Evolutionary conservation across 2,329 filamentous ascomycete genomes (phyloP).

Genomic region (Rasamsonia emersonii): DNA sequence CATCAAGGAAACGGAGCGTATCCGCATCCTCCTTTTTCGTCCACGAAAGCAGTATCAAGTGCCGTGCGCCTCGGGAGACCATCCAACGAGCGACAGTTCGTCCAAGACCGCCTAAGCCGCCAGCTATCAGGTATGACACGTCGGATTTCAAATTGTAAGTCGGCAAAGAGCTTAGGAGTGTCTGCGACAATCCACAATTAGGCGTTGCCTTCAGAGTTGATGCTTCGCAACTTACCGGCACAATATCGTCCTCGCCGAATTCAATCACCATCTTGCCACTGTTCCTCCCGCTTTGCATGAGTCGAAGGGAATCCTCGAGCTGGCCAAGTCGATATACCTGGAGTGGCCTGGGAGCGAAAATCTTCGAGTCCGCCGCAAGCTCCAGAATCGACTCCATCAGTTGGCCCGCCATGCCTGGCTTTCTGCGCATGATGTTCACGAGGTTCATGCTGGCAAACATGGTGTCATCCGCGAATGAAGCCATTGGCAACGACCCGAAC

Average conservation of each 20-base stretch:
- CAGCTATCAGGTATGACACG: conserved; percentile 10
- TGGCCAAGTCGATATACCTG: not conserved
- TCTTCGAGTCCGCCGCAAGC: not conserved
- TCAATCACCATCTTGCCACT: conserved; percentile 4
- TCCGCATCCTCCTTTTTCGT: conserved; percentile 7
- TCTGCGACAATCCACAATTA: not conserved
- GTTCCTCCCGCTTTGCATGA: conserved; percentile 3
- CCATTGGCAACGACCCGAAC: not conserved
- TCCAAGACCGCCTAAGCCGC: conserved; percentile 10
- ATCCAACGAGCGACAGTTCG: conserved; percentile 10
- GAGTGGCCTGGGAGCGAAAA: not conserved
- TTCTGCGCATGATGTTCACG: not conserved
- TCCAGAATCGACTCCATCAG: not conserved
- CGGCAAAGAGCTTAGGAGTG: not conserved
- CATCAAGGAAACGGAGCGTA: conserved; percentile 4
- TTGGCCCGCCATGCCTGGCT: conserved; percentile 1
- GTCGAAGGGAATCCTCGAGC: conserved; percentile 2
- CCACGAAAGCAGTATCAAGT: conserved; percentile 15
- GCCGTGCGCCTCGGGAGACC: conserved; percentile 10
- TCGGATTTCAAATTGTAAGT: not conserved
- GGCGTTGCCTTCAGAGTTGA: not conserved
- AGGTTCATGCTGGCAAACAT: conserved; percentile 2
- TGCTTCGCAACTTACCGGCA: conserved; percentile 1
- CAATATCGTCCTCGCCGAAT: not conserved
- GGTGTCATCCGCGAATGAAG: not conserved